Evolutionary conservation across 2,329 filamentous ascomycete species (phyloP), one percentile per base, ranked within the genome.

Genomic region (Berkeleyomyces rouxiae): DNA sequence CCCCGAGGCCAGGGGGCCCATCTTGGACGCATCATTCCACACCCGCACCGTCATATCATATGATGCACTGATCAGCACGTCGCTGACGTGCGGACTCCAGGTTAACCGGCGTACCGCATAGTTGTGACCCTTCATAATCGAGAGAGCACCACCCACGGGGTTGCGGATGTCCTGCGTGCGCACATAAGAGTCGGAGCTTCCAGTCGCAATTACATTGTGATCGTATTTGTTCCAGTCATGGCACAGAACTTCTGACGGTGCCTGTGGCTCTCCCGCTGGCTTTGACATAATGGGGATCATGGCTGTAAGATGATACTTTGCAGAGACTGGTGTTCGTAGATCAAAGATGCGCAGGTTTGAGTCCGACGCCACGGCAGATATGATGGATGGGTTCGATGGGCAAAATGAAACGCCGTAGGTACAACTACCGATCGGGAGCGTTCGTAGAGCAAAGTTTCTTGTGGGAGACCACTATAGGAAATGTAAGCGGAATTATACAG

Each of bases 201-300:
- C 93, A 0, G 90, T 90, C 0, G 93, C 93, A 62, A 99, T 77
- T 36, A 96, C 78, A 0, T 84, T 86, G 67, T 90, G 84, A 46
- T 87, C 82, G 75, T 99, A 99, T 74, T 99, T 99, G 76, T 99
- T 99, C 93, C 93, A 99, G 73, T 99, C 93, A 74, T 97, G 93
- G 0, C 91, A 96, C 40, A 99, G 80, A 44, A 89, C 83, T 76
- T 99, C 93, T 7, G 83, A 80, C 0, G 90, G 90, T n/a, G 83
- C 72, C 74, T 42, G 74, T 71, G 37, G 74, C 23, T 65, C 59
- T 66, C 68, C 61, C 68, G 70, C 13, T 1, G 60, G 60, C 31
- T 49, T 49, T 4, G 60, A 55, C 40, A 58, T 39, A 55, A 95
- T 91, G 0, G 91, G 88, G 61, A 97, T 87, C 67, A 87, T 84